Base-by-base conservation (phyloP, 1,284 basidiomycete species). In the Sporisorium graminicola region DNA sequence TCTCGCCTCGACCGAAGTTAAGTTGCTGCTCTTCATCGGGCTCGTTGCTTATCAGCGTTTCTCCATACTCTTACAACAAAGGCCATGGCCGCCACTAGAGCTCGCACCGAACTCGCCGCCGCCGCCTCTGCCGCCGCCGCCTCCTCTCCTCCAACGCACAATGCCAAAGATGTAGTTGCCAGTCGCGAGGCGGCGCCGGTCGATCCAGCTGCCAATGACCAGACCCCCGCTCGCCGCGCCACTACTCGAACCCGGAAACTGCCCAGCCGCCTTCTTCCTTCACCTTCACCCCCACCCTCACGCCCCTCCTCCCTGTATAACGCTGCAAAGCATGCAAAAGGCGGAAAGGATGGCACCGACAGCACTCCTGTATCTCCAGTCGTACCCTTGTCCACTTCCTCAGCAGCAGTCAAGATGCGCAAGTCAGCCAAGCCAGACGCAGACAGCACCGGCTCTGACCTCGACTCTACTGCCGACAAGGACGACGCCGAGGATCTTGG, bases 31-130 rank as follows among this genome's bases (percentile, higher is more conserved):
- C 20, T 53, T 40, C 13, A 26, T 33, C 18, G 10, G 18, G 24
- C 33, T 8, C 27, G 16, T 44, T 37, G 52, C 43, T 46, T 43
- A 31, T n/a, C 50, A 26, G 5, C 49, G 2, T 52, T 29, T 37
- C n/a, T 33, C 54, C 27, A 35, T 6, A n/a, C 3, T 12, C 20
- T 47, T 22, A n/a, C n/a, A 50, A 8, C 20, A 42, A n/a, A 63
- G 67, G 73, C 65, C 69, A 76, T 76, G 74, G 65, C 74, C 47
- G 74, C 74, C 62, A 76, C 74, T 9, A 62, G 74, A 63, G 69
- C 74, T 53, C 74, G 61, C 40, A 70, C 65, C 46, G 74, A 76
- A 71, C 44, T 53, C 20, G 61, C 74, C 44, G 57, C 69, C 37
- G 47, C 43, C n/a, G 57, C 68, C 35, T 27, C 42, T 33, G 43